Conservation (phyloP, 352 stramenopile genomes). For the Paralagenidium karlingii region DNA sequence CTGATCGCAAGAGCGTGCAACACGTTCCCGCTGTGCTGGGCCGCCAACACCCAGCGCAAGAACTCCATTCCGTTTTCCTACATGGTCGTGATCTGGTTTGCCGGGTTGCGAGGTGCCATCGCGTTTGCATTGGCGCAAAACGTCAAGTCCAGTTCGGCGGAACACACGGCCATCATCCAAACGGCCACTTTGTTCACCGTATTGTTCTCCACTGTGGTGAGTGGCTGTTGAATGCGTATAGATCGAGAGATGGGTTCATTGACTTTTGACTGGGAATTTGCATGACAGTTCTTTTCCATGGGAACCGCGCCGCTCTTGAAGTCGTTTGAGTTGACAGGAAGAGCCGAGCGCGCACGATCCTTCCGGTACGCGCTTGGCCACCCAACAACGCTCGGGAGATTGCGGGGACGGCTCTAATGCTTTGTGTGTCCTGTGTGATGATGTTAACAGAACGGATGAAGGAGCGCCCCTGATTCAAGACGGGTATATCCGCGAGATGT, state of each 20-base stretch:
- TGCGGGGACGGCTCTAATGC: too few species aligned
- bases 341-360: too few species aligned
- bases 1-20: conserved; percentile 43
- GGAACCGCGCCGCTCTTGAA: neutral
- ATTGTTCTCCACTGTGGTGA: conserved; percentile 39
- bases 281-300: too few species aligned
- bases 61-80: conserved; percentile 36
- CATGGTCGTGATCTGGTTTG: conserved; percentile 87
- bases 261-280: too few species aligned
- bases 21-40: conserved; percentile 54
- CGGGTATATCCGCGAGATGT: conserved; percentile 35
- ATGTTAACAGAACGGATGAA: too few species aligned
- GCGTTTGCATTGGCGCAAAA: conserved; percentile 85
- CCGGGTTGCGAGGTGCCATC: conserved; percentile 86
- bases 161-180: conserved; percentile 46
- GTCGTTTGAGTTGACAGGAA: too few species aligned
- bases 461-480: too few species aligned
- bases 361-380: too few species aligned
- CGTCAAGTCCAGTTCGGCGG: conserved; percentile 22
- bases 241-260: too few species aligned
- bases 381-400: too few species aligned
- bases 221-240: too few species aligned
- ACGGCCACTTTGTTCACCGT: conserved; percentile 50
- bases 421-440: too few species aligned
- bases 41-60: conserved; percentile 30